phyloP scores from a whole-genome alignment of 78 protist genomes.

The Creolimax fragrantissima region DNA sequence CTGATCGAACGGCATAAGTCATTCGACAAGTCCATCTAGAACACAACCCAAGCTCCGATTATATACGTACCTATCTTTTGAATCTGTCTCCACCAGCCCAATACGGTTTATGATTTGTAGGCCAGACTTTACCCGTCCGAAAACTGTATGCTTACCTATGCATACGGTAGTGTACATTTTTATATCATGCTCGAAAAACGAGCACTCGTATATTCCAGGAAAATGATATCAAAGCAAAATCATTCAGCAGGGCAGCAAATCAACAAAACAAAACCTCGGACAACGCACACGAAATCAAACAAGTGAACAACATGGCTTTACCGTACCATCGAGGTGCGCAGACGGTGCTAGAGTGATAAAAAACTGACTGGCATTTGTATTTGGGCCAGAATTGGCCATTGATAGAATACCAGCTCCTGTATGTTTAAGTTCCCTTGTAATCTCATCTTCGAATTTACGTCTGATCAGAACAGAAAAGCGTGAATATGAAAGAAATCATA shows the following conservation, averaged over 20 bases:
- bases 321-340: constrained; percentile 62
- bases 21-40: too few relatives aligned
- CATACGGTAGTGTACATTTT: not conserved
- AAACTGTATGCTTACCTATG: constrained; percentile 71
- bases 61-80: constrained; percentile 3
- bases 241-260: too few relatives aligned
- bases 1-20: too few relatives aligned
- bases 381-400: constrained; percentile 92
- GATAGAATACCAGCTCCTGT: constrained; percentile 68
- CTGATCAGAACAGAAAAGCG: too few relatives aligned
- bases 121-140: constrained; percentile 68
- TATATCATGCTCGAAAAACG: too few relatives aligned
- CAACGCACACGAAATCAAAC: too few relatives aligned
- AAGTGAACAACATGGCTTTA: too few relatives aligned
- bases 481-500: too few relatives aligned
- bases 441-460: constrained; percentile 75
- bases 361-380: constrained; percentile 84
- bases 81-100: constrained; percentile 41
- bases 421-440: constrained; percentile 72
- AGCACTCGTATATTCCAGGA: too few relatives aligned
- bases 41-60: too few relatives aligned
- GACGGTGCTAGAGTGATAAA: constrained; percentile 75
- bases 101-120: constrained; percentile 57
- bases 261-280: too few relatives aligned
- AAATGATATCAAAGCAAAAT: too few relatives aligned